Percentiles rank a stretch among this genome's conserved stretches.
Evolutionary conservation across 129 eudicot genomes (phyloP).

Genomic region (Centella asiatica): DNA sequence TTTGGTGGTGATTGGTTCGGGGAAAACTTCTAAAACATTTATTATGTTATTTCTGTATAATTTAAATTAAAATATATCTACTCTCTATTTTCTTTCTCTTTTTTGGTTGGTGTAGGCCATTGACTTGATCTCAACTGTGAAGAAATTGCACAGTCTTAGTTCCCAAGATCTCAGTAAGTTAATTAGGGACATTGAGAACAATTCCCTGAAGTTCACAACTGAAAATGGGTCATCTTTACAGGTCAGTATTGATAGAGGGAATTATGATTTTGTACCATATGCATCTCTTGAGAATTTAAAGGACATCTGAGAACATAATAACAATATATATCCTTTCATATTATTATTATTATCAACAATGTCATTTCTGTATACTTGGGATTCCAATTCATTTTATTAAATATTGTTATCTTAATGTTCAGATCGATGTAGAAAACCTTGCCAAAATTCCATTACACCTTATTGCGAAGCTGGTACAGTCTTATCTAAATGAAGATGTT

Average conservation of each 20-base stretch:
- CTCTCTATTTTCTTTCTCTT: neutral
- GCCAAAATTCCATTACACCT: constrained; percentile 61
- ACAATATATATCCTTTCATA: neutral
- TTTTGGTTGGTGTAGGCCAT: too few relatives aligned
- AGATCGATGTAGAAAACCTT: constrained; percentile 68
- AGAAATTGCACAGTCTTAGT: constrained; percentile 50
- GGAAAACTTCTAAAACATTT: too few relatives aligned
- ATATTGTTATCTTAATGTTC: constrained; percentile 18
- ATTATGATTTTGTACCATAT: neutral
- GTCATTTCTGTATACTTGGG: neutral
- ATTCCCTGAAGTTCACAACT: constrained; percentile 26
- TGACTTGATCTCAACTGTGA: constrained; percentile 67
- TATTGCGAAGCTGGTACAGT: constrained; percentile 47
- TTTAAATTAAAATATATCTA: neutral
- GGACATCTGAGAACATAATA: neutral
- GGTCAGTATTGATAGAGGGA: constrained; percentile 25
- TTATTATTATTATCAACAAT: neutral
- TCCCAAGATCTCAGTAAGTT: constrained; percentile 58
- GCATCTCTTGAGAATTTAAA: constrained; percentile 4
- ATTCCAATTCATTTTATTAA: neutral
- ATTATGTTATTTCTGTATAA: too few relatives aligned
- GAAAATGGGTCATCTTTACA: constrained; percentile 54
- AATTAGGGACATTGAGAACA: constrained; percentile 57
- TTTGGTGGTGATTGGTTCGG: too few relatives aligned
- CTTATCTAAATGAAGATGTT: constrained; percentile 46